A percentile compares a stretch with the other conserved stretches of the same genome.
Evolutionary conservation across 768 basidiomycete species (phyloP).

Genomic region (Tremella yokohamensis): DNA sequence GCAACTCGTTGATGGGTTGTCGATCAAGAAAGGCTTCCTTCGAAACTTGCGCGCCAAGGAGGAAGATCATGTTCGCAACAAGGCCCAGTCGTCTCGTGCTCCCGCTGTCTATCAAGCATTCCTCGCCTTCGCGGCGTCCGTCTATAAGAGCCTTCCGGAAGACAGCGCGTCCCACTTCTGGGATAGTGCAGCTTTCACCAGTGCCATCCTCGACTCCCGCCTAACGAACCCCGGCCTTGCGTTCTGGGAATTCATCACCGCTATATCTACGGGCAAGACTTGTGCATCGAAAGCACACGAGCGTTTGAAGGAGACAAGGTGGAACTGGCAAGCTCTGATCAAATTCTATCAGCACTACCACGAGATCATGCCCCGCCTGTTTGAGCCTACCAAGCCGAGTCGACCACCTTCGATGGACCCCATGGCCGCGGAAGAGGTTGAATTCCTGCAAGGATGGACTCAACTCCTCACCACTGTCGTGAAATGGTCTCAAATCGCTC

Average conservation of each 20-base stretch:
- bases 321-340: constrained; percentile 30
- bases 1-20: constrained; percentile 24
- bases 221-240: constrained; percentile 27
- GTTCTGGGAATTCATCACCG: constrained; percentile 35
- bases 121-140: constrained; percentile 30
- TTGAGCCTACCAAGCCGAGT: constrained; percentile 34
- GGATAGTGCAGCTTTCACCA: constrained; percentile 34
- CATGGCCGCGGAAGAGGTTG: constrained; percentile 31
- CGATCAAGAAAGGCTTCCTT: constrained; percentile 31
- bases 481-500: constrained; percentile 31
- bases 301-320: constrained; percentile 37
- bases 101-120: constrained; percentile 37
- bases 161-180: constrained; percentile 37
- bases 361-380: constrained; percentile 35
- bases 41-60: constrained; percentile 36
- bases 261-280: constrained; percentile 31
- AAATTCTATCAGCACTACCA: constrained; percentile 42
- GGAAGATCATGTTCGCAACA: constrained; percentile 34
- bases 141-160: constrained; percentile 33
- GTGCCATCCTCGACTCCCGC: constrained; percentile 32
- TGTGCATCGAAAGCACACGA: constrained; percentile 39
- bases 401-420: constrained; percentile 27
- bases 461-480: constrained; percentile 34
- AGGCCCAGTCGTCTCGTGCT: constrained; percentile 24
- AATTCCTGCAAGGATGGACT: constrained; percentile 37